Evolutionary conservation across 495 filamentous ascomycete species (phyloP).

Genomic region (Venustampulla echinocandica): DNA sequence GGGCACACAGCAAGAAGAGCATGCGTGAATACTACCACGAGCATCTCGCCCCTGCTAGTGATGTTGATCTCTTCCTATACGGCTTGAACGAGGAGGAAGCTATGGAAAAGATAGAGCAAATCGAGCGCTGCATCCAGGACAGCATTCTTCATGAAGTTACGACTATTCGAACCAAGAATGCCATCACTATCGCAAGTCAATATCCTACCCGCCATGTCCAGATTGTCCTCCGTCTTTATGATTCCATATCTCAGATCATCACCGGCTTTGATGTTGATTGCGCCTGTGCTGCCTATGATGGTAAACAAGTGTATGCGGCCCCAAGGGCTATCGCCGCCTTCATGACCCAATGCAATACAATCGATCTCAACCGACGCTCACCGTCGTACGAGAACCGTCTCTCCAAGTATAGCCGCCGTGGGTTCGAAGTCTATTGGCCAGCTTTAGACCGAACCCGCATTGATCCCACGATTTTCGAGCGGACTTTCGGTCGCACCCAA

Average conservation of each 20-base stretch:
- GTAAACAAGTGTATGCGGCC: constrained; percentile 61
- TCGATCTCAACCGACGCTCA: constrained; percentile 70
- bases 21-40: constrained; percentile 72
- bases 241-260: constrained; percentile 69
- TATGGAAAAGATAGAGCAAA: constrained; percentile 71
- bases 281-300: constrained; percentile 71
- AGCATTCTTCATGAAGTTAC: constrained; percentile 68
- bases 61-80: constrained; percentile 79
- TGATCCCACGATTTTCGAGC: constrained; percentile 78
- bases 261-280: constrained; percentile 83
- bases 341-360: constrained; percentile 69
- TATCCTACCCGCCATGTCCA: constrained; percentile 76
- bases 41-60: constrained; percentile 67
- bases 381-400: constrained; percentile 81
- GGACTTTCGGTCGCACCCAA: constrained; percentile 62
- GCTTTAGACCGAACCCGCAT: constrained; percentile 60
- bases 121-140: constrained; percentile 60
- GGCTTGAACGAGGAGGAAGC: constrained; percentile 65
- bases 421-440: constrained; percentile 75
- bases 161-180: constrained; percentile 70
- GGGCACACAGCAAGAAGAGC: constrained; percentile 52
- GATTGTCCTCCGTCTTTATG: constrained; percentile 78
- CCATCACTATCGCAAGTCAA: constrained; percentile 73
- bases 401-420: constrained; percentile 77
- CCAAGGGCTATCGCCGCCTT: constrained; percentile 65